phyloP scores from a whole-genome alignment of 2,329 filamentous ascomycete genomes.

The Exserohilum rostratum region DNA sequence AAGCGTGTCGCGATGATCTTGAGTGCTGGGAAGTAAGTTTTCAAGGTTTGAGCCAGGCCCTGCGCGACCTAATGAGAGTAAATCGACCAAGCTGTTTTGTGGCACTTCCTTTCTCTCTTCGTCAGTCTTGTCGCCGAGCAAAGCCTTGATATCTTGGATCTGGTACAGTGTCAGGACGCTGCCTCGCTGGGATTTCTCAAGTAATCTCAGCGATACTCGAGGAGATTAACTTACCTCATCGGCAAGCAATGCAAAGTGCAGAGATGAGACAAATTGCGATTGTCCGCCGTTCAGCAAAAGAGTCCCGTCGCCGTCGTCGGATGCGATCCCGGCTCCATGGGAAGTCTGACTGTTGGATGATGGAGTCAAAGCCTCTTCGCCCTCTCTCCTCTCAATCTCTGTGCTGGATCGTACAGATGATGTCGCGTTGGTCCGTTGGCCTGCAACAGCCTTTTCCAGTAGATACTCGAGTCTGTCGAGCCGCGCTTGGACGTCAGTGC shows the following conservation, averaged over 20 bases:
- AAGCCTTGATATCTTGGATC: constrained; percentile 49
- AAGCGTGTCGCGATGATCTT: constrained; percentile 41
- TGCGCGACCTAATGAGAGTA: constrained; percentile 43
- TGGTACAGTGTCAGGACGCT: constrained; percentile 11
- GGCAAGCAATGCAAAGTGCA: constrained; percentile 49
- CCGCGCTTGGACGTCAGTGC: constrained; percentile 43
- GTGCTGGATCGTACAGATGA: constrained; percentile 24
- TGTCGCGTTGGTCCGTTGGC: constrained; percentile 20
- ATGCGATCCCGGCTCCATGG: constrained; percentile 43
- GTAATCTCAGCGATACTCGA: neutral
- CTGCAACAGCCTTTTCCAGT: constrained; percentile 42
- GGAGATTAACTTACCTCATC: constrained; percentile 46
- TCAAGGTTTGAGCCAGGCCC: constrained; percentile 34
- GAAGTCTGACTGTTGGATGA: constrained; percentile 44
- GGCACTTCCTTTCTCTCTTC: constrained; percentile 38
- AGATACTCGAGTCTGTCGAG: constrained; percentile 47
- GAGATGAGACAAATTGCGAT: constrained; percentile 48
- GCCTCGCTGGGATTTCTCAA: neutral
- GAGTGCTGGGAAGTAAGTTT: constrained; percentile 36
- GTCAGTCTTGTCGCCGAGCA: constrained; percentile 42
- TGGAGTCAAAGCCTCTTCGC: constrained; percentile 36
- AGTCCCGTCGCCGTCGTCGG: constrained; percentile 46
- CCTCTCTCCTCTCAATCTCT: constrained; percentile 29
- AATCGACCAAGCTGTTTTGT: constrained; percentile 38
- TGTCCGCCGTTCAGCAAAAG: constrained; percentile 46